phyloP scores from a whole-genome alignment of 768 basidiomycete species.

The Lyophyllum semitale region DNA sequence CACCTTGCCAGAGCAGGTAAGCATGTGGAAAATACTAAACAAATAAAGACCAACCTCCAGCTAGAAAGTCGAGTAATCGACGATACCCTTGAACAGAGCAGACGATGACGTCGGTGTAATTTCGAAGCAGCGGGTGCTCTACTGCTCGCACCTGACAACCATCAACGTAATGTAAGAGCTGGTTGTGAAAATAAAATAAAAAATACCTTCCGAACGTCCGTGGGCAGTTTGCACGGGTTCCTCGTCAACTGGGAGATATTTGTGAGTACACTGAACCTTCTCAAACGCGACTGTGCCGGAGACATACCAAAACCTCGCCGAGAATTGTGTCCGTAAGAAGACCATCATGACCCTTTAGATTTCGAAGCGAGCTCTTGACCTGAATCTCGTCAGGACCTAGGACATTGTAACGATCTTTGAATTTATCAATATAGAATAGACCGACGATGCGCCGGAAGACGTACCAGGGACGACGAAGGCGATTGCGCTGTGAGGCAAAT shows the following conservation, averaged over 20 bases:
- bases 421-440: background rate
- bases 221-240: constrained; percentile 72
- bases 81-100: constrained; percentile 53
- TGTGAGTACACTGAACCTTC: background rate
- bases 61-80: constrained; percentile 62
- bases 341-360: constrained; percentile 43
- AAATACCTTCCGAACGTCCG: constrained; percentile 63
- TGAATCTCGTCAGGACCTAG: constrained; percentile 58
- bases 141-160: constrained; percentile 55
- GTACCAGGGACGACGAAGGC: constrained; percentile 64
- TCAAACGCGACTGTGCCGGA: too few species aligned
- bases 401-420: constrained; percentile 52
- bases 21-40: background rate
- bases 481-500: constrained; percentile 58
- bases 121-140: constrained; percentile 45
- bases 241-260: constrained; percentile 47
- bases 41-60: constrained; percentile 47
- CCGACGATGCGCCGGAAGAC: constrained; percentile 17
- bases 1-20: constrained; percentile 39
- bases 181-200: background rate
- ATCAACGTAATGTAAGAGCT: background rate
- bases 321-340: constrained; percentile 48
- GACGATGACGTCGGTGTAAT: constrained; percentile 60
- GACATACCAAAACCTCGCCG: constrained; percentile 56
- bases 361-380: constrained; percentile 48